phyloP scores from a whole-genome alignment of 768 basidiomycete species.

The Amanita rubescens region DNA sequence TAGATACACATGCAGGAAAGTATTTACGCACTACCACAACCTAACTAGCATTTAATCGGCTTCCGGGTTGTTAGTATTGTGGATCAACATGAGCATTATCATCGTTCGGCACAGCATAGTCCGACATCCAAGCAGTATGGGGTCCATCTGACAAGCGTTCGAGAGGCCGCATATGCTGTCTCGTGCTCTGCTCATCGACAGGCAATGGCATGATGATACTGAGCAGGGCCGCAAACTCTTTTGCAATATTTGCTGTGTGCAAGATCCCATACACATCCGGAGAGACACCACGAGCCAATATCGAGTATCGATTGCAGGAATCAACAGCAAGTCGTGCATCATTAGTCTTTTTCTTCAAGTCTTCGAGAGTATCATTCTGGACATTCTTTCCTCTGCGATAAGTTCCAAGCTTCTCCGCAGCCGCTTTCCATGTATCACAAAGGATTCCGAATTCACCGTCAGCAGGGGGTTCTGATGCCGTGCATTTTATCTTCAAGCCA shows the following conservation, averaged over 20 bases:
- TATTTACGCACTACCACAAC: not conserved
- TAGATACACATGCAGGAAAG: too few relatives aligned
- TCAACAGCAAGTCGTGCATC: conserved; percentile 6
- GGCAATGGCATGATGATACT: conserved; percentile 10
- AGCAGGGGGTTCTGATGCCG: not conserved
- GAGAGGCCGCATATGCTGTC: conserved; percentile 11
- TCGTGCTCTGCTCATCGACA: not conserved
- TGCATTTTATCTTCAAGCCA: conserved; percentile 3
- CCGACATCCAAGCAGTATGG: conserved; percentile 12
- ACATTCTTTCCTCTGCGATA: not conserved
- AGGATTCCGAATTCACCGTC: not conserved
- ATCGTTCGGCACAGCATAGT: too few relatives aligned
- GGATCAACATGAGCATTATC: too few relatives aligned
- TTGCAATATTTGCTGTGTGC: conserved; percentile 7
- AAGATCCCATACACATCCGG: conserved; percentile 11
- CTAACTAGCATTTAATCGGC: not conserved
- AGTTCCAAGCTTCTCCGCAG: not conserved
- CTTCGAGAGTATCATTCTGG: not conserved
- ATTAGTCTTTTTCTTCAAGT: not conserved
- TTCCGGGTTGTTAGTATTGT: not conserved
- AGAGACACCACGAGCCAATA: conserved; percentile 12
- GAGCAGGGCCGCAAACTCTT: conserved; percentile 10
- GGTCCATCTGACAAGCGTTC: conserved; percentile 7
- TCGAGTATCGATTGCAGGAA: conserved; percentile 11
- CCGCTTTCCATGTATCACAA: not conserved